Percentiles rank a stretch among this genome's conserved stretches.
phyloP scores from a whole-genome alignment of 192 early-diverging fungal species.

The Umbelopsis ramanniana region DNA sequence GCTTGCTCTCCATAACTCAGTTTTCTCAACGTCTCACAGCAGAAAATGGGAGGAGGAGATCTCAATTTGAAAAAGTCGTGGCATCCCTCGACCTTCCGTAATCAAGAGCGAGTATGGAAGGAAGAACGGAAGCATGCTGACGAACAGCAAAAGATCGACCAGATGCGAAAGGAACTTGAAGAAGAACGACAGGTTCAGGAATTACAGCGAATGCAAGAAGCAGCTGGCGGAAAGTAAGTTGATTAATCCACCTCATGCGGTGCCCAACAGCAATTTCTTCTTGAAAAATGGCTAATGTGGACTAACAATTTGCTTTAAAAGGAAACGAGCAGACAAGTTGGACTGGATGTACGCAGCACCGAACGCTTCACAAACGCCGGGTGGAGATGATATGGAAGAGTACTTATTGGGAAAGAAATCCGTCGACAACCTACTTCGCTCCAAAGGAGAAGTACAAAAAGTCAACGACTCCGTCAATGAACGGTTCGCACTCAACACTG shows the following conservation, averaged over 20 bases:
- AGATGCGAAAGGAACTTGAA: constrained; percentile 88
- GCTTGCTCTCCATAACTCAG: no score
- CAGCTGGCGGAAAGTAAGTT: constrained; percentile 56
- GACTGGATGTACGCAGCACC: constrained; percentile 98
- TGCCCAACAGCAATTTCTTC: no score
- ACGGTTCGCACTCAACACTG: constrained; percentile 55
- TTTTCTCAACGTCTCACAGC: background rate
- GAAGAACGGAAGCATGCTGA: constrained; percentile 81
- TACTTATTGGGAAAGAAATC: constrained; percentile 90
- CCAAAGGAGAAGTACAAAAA: constrained; percentile 44
- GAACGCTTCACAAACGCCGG: constrained; percentile 37
- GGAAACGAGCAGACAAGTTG: constrained; percentile 72
- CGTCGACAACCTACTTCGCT: constrained; percentile 66
- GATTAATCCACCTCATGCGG: no score
- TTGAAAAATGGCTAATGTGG: no score
- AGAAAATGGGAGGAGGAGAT: constrained; percentile 41
- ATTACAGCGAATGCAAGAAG: constrained; percentile 77
- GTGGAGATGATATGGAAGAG: constrained; percentile 78
- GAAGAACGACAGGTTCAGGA: constrained; percentile 91
- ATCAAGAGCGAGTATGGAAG: constrained; percentile 92
- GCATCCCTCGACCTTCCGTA: constrained; percentile 92
- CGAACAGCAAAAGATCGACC: constrained; percentile 86
- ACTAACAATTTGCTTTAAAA: constrained; percentile 10
- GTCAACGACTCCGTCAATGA: constrained; percentile 33
- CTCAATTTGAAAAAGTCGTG: constrained; percentile 88